These are phyloP conservation scores for Aspergillus bridgeri DNA, from an alignment of 495 filamentous ascomycete genomes.

Conservation along the genomic window DNA sequence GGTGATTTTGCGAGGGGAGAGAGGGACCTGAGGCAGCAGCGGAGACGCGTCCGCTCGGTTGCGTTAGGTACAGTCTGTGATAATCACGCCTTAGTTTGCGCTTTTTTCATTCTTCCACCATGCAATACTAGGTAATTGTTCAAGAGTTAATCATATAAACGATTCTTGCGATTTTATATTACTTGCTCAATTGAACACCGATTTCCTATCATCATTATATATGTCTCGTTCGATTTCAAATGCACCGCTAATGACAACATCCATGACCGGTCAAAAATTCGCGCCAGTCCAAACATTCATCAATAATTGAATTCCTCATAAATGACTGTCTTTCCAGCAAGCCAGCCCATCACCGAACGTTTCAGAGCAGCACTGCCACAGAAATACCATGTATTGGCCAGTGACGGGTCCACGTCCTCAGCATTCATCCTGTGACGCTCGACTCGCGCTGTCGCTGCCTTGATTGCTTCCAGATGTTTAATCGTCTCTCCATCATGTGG, in stretches of 20 bases:
- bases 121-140: background rate
- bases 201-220: background rate
- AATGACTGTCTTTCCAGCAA: constrained; percentile 56
- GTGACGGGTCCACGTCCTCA: constrained; percentile 47
- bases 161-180: background rate
- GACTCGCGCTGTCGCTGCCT: constrained; percentile 39
- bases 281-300: constrained; percentile 2
- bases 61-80: too few relatives aligned
- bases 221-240: background rate
- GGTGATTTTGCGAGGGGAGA: too few relatives aligned
- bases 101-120: too few relatives aligned
- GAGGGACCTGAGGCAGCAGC: constrained; percentile 15
- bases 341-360: constrained; percentile 57
- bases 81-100: too few relatives aligned
- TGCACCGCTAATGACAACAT: background rate
- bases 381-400: constrained; percentile 59
- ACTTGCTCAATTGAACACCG: background rate
- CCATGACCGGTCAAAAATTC: background rate
- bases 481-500: constrained; percentile 17
- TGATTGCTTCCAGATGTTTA: constrained; percentile 21
- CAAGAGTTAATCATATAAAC: too few relatives aligned
- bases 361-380: constrained; percentile 60
- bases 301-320: constrained; percentile 73
- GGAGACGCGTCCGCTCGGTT: constrained; percentile 5
- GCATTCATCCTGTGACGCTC: constrained; percentile 49